Evolutionary conservation across 257 asterid genomes (phyloP).

Genomic region (Scutellaria galericulata): DNA sequence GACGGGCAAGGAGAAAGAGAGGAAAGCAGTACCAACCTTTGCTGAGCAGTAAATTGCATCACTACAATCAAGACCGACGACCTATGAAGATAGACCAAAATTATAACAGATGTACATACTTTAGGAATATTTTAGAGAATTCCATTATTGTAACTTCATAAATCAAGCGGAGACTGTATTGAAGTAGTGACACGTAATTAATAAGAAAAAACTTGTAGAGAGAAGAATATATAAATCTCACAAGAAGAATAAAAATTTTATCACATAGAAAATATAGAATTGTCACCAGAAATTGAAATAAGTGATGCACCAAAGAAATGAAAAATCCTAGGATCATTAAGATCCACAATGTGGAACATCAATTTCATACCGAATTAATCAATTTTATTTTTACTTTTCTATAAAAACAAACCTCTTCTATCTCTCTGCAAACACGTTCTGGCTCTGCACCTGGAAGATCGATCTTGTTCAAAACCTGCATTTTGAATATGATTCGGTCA

Average conservation of each 20-base stretch:
- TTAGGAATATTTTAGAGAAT: conserved; percentile 21
- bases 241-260: conserved; percentile 1
- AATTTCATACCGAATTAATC: conserved; percentile 11
- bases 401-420: conserved; percentile 86
- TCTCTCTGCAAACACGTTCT: conserved; percentile 80
- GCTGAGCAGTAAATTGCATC: conserved; percentile 93
- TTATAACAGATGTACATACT: conserved; percentile 22
- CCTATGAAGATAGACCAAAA: conserved; percentile 53
- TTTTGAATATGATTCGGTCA: conserved; percentile 27
- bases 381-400: conserved; percentile 23
- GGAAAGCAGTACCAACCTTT: conserved; percentile 60
- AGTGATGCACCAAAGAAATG: conserved; percentile 26
- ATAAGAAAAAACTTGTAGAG: background rate
- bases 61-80: conserved; percentile 93
- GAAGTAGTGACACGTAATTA: conserved; percentile 15
- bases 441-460: conserved; percentile 99
- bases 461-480: conserved; percentile 96
- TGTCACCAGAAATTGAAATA: conserved; percentile 6
- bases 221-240: background rate
- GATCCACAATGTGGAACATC: conserved; percentile 14
- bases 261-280: background rate
- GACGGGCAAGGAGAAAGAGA: conserved; percentile 10
- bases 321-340: conserved; percentile 2
- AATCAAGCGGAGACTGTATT: background rate
- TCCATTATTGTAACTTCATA: conserved; percentile 9